Percentiles rank a stretch among this genome's conserved stretches.
Conservation (phyloP, 2,329 filamentous ascomycete genomes). For the Aspergillus fructus region DNA sequence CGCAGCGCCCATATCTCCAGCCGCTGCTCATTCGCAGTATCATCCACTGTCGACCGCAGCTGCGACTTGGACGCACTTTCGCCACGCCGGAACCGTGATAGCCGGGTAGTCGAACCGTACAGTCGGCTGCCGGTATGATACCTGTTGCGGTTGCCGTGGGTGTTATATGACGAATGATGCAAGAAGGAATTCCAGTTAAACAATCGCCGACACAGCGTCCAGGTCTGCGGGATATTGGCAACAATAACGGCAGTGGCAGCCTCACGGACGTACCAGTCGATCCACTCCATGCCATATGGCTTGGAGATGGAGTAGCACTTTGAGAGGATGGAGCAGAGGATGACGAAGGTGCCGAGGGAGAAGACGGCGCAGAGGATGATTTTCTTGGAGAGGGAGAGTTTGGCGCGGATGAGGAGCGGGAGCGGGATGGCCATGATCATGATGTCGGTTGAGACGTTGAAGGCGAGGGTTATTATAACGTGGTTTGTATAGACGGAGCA, state of each 20-base stretch:
- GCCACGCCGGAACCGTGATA: constrained; percentile 13
- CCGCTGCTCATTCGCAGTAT: neutral
- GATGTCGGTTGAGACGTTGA: constrained; percentile 50
- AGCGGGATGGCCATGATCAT: constrained; percentile 48
- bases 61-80: constrained; percentile 4
- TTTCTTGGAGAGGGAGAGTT: constrained; percentile 49
- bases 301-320: constrained; percentile 62
- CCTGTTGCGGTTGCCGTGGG: constrained; percentile 9
- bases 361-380: constrained; percentile 56
- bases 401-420: constrained; percentile 45
- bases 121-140: constrained; percentile 1
- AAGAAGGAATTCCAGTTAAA: constrained; percentile 38
- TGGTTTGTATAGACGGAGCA: constrained; percentile 51
- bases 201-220: constrained; percentile 55
- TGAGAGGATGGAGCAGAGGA: constrained; percentile 59
- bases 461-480: constrained; percentile 49
- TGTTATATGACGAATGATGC: constrained; percentile 18
- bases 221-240: constrained; percentile 61
- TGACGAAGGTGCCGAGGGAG: constrained; percentile 55
- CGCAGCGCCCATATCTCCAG: constrained; percentile 22
- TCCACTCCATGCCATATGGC: constrained; percentile 57
- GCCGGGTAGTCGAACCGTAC: constrained; percentile 13
- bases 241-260: constrained; percentile 59
- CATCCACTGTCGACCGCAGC: constrained; percentile 7
- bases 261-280: constrained; percentile 62